Evolutionary conservation across 1,139 yeast species (phyloP), one percentile per base, ranked within the genome.

Genomic region (Suhomyces bokatorum): DNA sequence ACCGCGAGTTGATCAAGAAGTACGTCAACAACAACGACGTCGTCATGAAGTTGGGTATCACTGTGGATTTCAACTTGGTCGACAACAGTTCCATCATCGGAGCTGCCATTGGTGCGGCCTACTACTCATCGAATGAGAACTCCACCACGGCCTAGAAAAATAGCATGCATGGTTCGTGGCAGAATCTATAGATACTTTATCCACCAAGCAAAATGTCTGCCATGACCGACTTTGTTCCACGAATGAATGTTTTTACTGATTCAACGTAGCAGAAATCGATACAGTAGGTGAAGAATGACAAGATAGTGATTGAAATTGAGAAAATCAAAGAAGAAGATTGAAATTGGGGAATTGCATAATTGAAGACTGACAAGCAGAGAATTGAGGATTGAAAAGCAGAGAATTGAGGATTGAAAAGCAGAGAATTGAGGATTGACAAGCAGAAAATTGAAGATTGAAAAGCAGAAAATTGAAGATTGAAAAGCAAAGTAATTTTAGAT

Each of bases 21-120:
- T 64, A 49, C 45, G 64, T 73, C 32, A 71, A 72, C 48, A 58
- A 53, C 7, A 59, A 65, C 49, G 61, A 59, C 8, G 63, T 58
- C 22, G 59, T 69, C n/a, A 48, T 52, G 40, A 51, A 52, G 4
- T 50, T 64, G 57, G 63, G 64, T 10, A 53, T 70, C 26, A 52
- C 55, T 13, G 69, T 74, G 32, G 73, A 69, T 41, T 69, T 74
- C 47, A 66, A 64, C 55, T 59, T 65, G 44, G 65, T 74, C 42
- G 72, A 69, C 30, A 60, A 74, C 50, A 73, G 78, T 54, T 72
- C 78, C 14, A 63, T 74, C 31, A 68, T 73, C 30, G 79, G 79
- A 5, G 75, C 78, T 38, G 78, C 79, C 24, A 73, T 74, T 42
- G 78, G 77, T 11, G 78, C 78, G 35, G 78, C 78, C 14, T 71